Evolutionary conservation across 2,329 filamentous ascomycete species (phyloP), one percentile per base, ranked within the genome.

Genomic region (Colletotrichum chrysophilum): DNA sequence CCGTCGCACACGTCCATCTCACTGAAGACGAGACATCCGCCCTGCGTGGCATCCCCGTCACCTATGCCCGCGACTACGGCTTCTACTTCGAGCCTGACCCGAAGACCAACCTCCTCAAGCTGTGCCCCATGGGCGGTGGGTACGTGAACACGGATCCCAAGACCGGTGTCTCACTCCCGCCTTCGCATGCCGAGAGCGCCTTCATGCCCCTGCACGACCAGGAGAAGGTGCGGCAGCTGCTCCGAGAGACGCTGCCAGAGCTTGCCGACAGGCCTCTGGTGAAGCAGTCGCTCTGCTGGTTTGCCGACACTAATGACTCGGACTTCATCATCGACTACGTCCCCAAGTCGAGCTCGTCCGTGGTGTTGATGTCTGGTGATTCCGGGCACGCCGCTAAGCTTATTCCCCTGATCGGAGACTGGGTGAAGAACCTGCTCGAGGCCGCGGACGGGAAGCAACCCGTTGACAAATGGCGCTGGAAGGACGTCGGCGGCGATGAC

Each of bases 11-110:
- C 78, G 84, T 93, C 3, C 88, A 89, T 64, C 85, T 93, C 2
- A 91, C 87, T 0, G 85, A 89, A 7, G 86, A 87, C 1, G 91
- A 93, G 80, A 87, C 88, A 0, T 85, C 87, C 4, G 83, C 82
- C 7, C 86, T 93, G 2, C 87, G 88, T 3, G 89, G 89, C 4
- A 90, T 93, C 13, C 91, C 92, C 0, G 89, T 92, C 1, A 91
- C 89, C 1, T 91, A 92, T 68, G 88, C 89, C 2, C 87, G 91
- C 3, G 91, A 93, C 76, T 83, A 93, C 0, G 91, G 91, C 0
- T 93, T 93, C 84, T 91, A 92, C 82, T 93, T 93, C 73, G 92
- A 93, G 80, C 91, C 92, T 0, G 91, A 93, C 77, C 88, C 86
- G 0, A 85, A 87, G 76, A 92, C 91, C 0, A 87, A 88, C 26